Conservation (phyloP, 108 stramenopile species). For the Skeletonema potamos region DNA sequence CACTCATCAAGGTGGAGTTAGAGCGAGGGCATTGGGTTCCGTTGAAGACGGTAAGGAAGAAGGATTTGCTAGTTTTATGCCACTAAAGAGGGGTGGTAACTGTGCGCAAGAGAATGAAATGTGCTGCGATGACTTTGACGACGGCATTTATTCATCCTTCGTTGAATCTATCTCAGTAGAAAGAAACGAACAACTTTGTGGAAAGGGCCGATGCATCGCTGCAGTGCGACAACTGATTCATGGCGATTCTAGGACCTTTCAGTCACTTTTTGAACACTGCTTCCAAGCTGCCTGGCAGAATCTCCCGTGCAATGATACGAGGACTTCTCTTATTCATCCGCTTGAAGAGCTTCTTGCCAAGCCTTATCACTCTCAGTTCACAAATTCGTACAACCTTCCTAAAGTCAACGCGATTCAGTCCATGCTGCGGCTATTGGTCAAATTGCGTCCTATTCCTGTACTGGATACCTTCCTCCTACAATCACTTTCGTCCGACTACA, state of each 20-base stretch:
- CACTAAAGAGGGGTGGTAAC: background rate
- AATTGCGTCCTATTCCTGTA: slow-evolving; percentile 59
- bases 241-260: slow-evolving; percentile 47
- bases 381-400: slow-evolving; percentile 29
- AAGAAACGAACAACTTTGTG: slow-evolving; percentile 13
- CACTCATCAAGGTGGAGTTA: slow-evolving; percentile 10
- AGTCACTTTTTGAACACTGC: slow-evolving; percentile 55
- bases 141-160: slow-evolving; percentile 19
- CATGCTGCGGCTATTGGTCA: slow-evolving; percentile 48
- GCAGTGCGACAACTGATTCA: slow-evolving; percentile 59
- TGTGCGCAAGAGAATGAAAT: background rate
- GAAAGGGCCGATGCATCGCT: slow-evolving; percentile 44
- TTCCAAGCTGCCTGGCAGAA: slow-evolving; percentile 59
- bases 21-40: background rate
- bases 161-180: slow-evolving; percentile 17
- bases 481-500: slow-evolving; percentile 65
- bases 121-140: slow-evolving; percentile 3
- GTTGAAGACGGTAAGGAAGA: background rate
- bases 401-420: slow-evolving; percentile 50
- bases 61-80: background rate
- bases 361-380: slow-evolving; percentile 70
- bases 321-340: slow-evolving; percentile 42
- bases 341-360: slow-evolving; percentile 70
- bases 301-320: slow-evolving; percentile 43
- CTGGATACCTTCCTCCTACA: slow-evolving; percentile 59